Base-by-base conservation (phyloP, 306 rosid species). In the Vigna reflexopilosa region DNA sequence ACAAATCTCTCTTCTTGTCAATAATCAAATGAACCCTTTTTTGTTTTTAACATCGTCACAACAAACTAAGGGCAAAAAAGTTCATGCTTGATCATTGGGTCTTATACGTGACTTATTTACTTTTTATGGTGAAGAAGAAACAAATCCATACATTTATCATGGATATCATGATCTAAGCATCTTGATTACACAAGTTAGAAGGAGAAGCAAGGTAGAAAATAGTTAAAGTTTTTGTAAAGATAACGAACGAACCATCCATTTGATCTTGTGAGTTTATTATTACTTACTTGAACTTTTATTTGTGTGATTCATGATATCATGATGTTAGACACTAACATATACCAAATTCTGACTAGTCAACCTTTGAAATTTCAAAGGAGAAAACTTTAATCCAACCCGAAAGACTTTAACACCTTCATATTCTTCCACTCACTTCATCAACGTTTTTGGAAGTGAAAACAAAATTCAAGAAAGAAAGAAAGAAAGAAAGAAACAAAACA, bases 241-340 rank as follows among this genome's bases (percentile, higher is more conserved):
- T 54, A 67, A 67, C 54, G 54, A 67, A 67, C 36, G 19, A 67
- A 67, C 72, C 36, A 67, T 67, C 9, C 17, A 44, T 6, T 22
- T 40, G 51, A 38, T 40, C 70, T 65, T 19, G 16, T 19, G 8
- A 6, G 8, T 40, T 63, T 65, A 36, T 63, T 4, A 4, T 30
- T 38, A 34, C 48, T 30, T 38, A 34, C 48, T 36, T 63, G 48
- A n/a, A 36, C 48, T 7, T 17, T 38, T 26, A 28, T 5, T 28
- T 28, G 34, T 28, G 22, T 30, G 36, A 11, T 19, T 30, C 15
- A 58, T n/a, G 20, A 7, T 1, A 4, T 19, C 20, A 19, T n/a
- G 20, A 26, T 64, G 28, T 42, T 63, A 38, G 34, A 66, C 17
- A 9, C 11, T 2, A n/a, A 63, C 34, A 58, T 6, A 66, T 13